A percentile compares a stretch with the other conserved stretches of the same genome.
Evolutionary conservation across 1,284 basidiomycete species (phyloP).

Genomic region (Pascua guehoae): DNA sequence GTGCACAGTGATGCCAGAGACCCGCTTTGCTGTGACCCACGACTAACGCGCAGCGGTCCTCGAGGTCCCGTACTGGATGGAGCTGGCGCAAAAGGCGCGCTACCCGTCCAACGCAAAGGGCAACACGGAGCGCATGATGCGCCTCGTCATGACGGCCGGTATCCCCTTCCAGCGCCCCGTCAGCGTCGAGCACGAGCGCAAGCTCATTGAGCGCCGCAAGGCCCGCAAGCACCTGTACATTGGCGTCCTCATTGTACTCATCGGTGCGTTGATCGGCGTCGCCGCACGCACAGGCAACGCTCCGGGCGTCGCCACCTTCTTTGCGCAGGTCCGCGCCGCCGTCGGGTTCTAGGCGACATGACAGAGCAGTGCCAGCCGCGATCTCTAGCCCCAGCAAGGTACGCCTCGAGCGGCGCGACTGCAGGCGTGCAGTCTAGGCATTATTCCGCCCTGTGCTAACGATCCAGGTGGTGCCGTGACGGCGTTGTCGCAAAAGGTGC

Average conservation of each 20-base stretch:
- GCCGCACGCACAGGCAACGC: neutral
- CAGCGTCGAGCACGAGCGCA: slow-evolving; percentile 38
- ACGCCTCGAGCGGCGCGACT: no score
- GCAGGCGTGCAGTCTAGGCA: no score
- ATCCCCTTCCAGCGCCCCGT: slow-evolving; percentile 32
- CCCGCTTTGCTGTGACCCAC: neutral
- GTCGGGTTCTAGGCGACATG: slow-evolving; percentile 5
- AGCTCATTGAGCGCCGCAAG: slow-evolving; percentile 4
- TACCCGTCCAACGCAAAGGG: slow-evolving; percentile 35
- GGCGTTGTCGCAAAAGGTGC: no score
- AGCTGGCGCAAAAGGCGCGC: slow-evolving; percentile 25
- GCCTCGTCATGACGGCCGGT: slow-evolving; percentile 23
- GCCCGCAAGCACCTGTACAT: slow-evolving; percentile 13
- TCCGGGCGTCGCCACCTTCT: neutral
- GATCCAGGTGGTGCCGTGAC: no score
- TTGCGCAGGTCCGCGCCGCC: neutral
- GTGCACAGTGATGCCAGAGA: slow-evolving; percentile 3
- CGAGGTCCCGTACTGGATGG: slow-evolving; percentile 32
- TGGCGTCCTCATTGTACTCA: slow-evolving; percentile 8
- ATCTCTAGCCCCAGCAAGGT: no score
- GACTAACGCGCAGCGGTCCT: slow-evolving; percentile 27
- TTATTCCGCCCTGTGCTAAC: no score
- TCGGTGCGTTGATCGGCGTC: slow-evolving; percentile 17
- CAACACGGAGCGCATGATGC: slow-evolving; percentile 22
- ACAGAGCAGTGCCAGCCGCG: neutral